Evolutionary conservation across 352 stramenopile species (phyloP).

Genomic region (Blastocystis hominis): DNA sequence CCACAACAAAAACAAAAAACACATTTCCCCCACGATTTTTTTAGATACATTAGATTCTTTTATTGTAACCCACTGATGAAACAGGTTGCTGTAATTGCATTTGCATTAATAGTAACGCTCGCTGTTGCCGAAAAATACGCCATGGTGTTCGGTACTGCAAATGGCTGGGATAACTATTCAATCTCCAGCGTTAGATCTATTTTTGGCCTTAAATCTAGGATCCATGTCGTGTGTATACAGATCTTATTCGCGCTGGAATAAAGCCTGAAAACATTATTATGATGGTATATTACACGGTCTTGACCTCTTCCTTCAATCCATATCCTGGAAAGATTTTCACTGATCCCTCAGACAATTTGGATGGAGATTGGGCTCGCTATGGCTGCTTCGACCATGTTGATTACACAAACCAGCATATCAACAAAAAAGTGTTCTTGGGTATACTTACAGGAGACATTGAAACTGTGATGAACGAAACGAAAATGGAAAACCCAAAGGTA

Average conservation of each 20-base stretch:
- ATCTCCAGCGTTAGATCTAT: too few species aligned
- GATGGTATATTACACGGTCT: neutral
- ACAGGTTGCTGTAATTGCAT: too few species aligned
- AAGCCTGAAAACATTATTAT: conserved; percentile 4
- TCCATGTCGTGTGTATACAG: neutral
- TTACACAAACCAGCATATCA: neutral
- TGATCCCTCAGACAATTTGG: neutral
- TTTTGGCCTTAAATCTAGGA: too few species aligned
- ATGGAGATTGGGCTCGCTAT: neutral
- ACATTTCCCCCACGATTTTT: too few species aligned
- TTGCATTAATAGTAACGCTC: too few species aligned
- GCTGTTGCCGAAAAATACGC: too few species aligned
- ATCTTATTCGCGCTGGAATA: conserved; percentile 17
- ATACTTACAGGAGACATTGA: neutral
- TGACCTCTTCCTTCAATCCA: neutral
- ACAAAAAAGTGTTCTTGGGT: neutral
- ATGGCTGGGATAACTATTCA: too few species aligned
- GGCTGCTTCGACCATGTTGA: conserved; percentile 2
- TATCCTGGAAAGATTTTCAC: conserved; percentile 38
- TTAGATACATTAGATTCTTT: too few species aligned
- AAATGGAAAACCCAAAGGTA: conserved; percentile 15
- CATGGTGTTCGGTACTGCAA: too few species aligned
- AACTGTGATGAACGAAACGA: neutral
- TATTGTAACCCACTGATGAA: too few species aligned
- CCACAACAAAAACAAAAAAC: too few species aligned